Evolutionary conservation across 352 stramenopile genomes (phyloP).

Genomic region (Phytophthora meadii): DNA sequence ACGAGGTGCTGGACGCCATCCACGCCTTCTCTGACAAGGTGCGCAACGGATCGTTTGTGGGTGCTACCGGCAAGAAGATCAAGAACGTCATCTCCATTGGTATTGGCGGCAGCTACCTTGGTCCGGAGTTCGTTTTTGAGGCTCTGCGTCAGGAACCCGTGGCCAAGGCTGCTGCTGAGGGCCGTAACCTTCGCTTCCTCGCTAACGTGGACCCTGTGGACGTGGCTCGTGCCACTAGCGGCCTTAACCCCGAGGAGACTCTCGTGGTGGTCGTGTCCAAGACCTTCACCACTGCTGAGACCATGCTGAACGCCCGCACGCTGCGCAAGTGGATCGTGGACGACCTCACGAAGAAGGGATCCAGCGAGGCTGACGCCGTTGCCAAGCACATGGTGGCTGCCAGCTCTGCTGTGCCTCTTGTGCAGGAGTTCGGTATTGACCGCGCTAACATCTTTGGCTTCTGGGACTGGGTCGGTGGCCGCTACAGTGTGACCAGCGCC

Average conservation of each 20-base stretch:
- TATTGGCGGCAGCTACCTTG: slow-evolving; percentile 96
- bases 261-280: slow-evolving; percentile 98
- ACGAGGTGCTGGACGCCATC: slow-evolving; percentile 96
- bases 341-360: slow-evolving; percentile 88
- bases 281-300: slow-evolving; percentile 99
- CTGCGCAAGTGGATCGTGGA: slow-evolving; percentile 96
- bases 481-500: slow-evolving; percentile 98
- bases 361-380: slow-evolving; percentile 87
- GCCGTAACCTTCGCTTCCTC: slow-evolving; percentile 95
- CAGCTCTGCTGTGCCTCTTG: slow-evolving; percentile 79
- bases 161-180: slow-evolving; percentile 85
- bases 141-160: slow-evolving; percentile 88
- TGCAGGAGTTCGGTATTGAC: slow-evolving; percentile 95
- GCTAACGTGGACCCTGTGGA: slow-evolving; percentile 99
- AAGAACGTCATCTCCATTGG: slow-evolving; percentile 97
- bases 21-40: slow-evolving; percentile 93
- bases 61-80: slow-evolving; percentile 95
- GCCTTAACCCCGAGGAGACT: slow-evolving; percentile 96
- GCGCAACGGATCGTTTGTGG: slow-evolving; percentile 84
- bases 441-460: slow-evolving; percentile 97
- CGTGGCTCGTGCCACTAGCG: slow-evolving; percentile 88
- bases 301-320: slow-evolving; percentile 98
- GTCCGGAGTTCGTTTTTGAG: slow-evolving; percentile 97
- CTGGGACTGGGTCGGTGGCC: slow-evolving; percentile 99
- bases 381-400: slow-evolving; percentile 95